Evolutionary conservation across 495 filamentous ascomycete genomes (phyloP).

Genomic region (Penicillium cataractarum): DNA sequence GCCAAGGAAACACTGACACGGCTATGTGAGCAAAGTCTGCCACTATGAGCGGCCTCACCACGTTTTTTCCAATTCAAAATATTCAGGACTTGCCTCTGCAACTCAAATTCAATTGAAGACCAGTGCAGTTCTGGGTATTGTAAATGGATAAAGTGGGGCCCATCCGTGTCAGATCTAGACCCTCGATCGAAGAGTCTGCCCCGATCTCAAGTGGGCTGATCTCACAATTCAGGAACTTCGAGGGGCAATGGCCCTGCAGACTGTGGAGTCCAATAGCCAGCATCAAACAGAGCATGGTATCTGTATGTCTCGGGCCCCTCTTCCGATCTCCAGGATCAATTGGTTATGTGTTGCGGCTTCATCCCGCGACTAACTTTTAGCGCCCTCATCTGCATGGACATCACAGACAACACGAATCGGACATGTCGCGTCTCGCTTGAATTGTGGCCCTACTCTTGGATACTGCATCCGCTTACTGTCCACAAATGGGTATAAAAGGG

Average conservation of each 20-base stretch:
- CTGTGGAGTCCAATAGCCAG: constrained; percentile 1
- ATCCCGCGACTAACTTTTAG: constrained; percentile 3
- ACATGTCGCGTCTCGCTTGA: background rate
- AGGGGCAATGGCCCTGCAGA: background rate
- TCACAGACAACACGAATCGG: constrained; percentile 5
- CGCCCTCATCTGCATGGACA: constrained; percentile 5
- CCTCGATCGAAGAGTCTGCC: background rate
- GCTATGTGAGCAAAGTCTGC: background rate
- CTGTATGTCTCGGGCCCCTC: constrained; percentile 12
- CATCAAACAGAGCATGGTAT: background rate
- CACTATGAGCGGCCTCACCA: background rate
- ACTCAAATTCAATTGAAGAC: background rate
- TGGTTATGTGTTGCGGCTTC: constrained; percentile 3
- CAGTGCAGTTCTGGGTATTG: too few species aligned
- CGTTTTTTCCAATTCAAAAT: background rate
- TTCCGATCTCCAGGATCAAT: background rate
- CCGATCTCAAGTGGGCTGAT: background rate
- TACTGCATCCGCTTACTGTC: background rate
- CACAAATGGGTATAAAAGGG: background rate
- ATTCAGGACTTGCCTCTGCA: background rate
- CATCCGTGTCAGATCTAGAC: background rate
- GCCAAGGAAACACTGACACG: background rate
- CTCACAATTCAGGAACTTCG: background rate
- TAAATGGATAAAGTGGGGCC: background rate
- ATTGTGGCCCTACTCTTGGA: background rate